phyloP scores from a whole-genome alignment of 495 filamentous ascomycete genomes.

The Aspergillus leporis region DNA sequence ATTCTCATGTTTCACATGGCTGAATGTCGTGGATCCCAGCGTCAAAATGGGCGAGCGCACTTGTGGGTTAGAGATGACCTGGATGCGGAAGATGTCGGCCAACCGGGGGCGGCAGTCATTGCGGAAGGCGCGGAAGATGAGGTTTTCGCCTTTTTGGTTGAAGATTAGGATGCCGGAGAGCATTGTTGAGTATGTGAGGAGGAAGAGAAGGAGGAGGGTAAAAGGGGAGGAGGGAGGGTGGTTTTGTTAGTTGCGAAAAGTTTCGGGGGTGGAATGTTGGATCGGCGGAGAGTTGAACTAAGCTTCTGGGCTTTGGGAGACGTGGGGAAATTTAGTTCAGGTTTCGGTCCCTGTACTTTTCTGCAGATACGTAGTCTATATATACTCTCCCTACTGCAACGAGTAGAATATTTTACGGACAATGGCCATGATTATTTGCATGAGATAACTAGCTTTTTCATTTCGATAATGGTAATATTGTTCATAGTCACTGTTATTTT shows the following conservation, averaged over 20 bases:
- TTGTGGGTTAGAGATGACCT: constrained; percentile 98
- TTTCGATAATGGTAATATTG: background rate
- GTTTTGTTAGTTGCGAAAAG: constrained; percentile 1
- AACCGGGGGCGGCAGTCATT: constrained; percentile 96
- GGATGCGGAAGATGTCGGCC: constrained; percentile 98
- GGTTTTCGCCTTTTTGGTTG: constrained; percentile 99
- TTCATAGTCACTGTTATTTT: background rate
- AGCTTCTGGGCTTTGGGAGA: background rate
- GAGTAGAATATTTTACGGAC: too few species aligned
- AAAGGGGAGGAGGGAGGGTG: background rate
- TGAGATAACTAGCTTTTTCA: background rate
- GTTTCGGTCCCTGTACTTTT: background rate
- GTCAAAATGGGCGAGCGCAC: constrained; percentile 97
- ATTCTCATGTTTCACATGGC: constrained; percentile 99
- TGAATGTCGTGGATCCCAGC: constrained; percentile 96
- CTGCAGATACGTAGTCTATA: too few species aligned
- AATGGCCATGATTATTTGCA: too few species aligned
- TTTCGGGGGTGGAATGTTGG: constrained; percentile 2
- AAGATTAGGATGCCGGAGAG: constrained; percentile 96
- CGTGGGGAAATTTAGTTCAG: background rate
- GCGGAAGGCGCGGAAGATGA: constrained; percentile 98
- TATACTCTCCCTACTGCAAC: too few species aligned
- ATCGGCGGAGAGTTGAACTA: background rate
- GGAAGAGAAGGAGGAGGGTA: constrained; percentile 4
- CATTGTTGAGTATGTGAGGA: constrained; percentile 57